These are phyloP conservation scores for Pulveroboletus sp. DNA, from an alignment of 768 basidiomycete species.

Conservation along the genomic window DNA sequence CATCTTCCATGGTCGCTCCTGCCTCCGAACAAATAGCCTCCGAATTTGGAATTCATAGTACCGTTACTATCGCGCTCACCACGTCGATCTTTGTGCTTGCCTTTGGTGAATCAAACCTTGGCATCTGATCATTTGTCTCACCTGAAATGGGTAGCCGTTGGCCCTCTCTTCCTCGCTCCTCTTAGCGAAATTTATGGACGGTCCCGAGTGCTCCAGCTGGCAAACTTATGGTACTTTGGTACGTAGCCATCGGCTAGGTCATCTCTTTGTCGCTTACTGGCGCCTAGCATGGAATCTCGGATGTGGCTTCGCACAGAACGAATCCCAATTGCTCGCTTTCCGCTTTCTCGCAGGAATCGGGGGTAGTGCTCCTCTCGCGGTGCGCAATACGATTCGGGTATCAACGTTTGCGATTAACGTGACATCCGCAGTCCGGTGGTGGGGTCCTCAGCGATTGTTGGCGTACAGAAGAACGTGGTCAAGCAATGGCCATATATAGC, in stretches of 20 bases:
- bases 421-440: conserved; percentile 47
- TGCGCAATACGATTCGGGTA: conserved; percentile 9
- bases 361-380: conserved; percentile 63
- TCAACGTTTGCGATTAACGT: background rate
- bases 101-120: conserved; percentile 41
- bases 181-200: conserved; percentile 71
- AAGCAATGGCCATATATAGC: conserved; percentile 59
- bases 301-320: conserved; percentile 59
- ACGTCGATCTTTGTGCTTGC: conserved; percentile 58
- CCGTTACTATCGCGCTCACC: conserved; percentile 48
- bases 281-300: conserved; percentile 54
- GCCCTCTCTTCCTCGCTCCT: conserved; percentile 48
- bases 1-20: conserved; percentile 73
- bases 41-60: conserved; percentile 51
- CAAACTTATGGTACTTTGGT: conserved; percentile 68
- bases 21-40: conserved; percentile 47
- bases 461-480: conserved; percentile 56
- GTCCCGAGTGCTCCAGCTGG: conserved; percentile 50
- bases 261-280: background rate
- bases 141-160: conserved; percentile 10
- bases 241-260: conserved; percentile 1
- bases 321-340: conserved; percentile 57
- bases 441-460: conserved; percentile 64
- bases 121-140: background rate
- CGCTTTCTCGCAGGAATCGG: conserved; percentile 68